Conservation (phyloP, 2,329 filamentous ascomycete species). For the Beauveria rudraprayagi region DNA sequence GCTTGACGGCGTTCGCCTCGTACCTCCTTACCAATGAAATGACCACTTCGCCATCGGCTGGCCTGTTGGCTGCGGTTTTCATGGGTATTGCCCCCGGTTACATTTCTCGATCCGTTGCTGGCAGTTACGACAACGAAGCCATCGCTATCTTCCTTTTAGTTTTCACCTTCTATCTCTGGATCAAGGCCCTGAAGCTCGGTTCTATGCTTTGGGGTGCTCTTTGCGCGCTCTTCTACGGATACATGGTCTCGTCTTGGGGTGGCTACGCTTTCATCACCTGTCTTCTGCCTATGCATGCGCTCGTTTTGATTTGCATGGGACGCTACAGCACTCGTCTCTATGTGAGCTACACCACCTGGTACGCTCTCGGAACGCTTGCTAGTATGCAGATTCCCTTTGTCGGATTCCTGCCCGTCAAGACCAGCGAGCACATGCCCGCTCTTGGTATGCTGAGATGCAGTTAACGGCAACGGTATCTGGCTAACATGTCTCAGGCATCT, state of each 20-base stretch:
- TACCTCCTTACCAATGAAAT: conserved; percentile 97
- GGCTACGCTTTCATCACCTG: conserved; percentile 99
- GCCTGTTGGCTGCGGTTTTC: conserved; percentile 86
- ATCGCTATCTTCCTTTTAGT: conserved; percentile 98
- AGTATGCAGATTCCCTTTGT: conserved; percentile 99
- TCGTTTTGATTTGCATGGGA: conserved; percentile 94
- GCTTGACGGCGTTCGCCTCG: conserved; percentile 82
- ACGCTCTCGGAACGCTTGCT: conserved; percentile 86
- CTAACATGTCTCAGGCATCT: conserved; percentile 60
- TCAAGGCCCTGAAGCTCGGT: conserved; percentile 93
- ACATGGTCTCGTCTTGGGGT: conserved; percentile 99
- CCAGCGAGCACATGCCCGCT: conserved; percentile 97
- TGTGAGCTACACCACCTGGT: conserved; percentile 97
- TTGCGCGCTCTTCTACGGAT: conserved; percentile 94
- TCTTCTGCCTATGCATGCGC: conserved; percentile 85
- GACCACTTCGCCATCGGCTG: conserved; percentile 89
- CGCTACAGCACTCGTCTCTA: conserved; percentile 90
- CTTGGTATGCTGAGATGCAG: conserved; percentile 52
- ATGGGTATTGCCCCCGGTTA: conserved; percentile 98
- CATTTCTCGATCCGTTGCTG: conserved; percentile 94
- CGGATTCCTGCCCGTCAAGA: conserved; percentile 90
- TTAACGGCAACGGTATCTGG: background rate
- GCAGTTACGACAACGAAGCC: conserved; percentile 98
- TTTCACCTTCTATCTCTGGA: conserved; percentile 98
- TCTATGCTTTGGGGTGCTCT: conserved; percentile 95